Conservation (phyloP, 2,329 filamentous ascomycete species). For the Cytospora mali region DNA sequence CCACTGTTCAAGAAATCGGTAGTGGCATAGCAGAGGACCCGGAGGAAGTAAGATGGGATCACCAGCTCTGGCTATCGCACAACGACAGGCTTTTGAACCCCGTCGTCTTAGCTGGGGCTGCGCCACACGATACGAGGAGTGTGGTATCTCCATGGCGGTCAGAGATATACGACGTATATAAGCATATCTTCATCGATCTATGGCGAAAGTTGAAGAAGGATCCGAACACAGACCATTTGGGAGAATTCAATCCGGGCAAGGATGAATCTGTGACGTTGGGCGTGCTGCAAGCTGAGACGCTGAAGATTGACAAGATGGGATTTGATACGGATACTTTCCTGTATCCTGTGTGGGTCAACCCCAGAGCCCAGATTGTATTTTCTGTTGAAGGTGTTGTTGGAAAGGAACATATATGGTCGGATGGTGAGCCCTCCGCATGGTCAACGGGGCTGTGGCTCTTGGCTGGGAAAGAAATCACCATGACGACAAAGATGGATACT, state of each 20-base stretch:
- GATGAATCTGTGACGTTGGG: constrained; percentile 23
- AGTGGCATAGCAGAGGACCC: constrained; percentile 17
- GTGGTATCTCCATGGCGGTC: constrained; percentile 26
- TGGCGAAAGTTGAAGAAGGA: constrained; percentile 21
- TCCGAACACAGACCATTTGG: constrained; percentile 1
- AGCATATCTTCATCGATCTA: constrained; percentile 28
- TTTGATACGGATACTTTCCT: constrained; percentile 28
- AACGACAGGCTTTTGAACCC: constrained; percentile 23
- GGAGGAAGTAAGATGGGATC: constrained; percentile 18
- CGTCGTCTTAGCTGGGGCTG: not conserved
- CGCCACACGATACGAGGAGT: constrained; percentile 18
- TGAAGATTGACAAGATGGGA: constrained; percentile 12
- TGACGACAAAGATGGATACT: constrained; percentile 18
- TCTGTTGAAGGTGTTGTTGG: constrained; percentile 2
- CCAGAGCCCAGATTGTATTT: constrained; percentile 9
- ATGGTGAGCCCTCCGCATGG: constrained; percentile 23
- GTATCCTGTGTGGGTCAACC: constrained; percentile 24
- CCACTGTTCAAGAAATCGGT: constrained; percentile 16
- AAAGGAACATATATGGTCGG: constrained; percentile 12
- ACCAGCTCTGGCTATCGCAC: constrained; percentile 23
- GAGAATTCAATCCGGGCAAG: constrained; percentile 23
- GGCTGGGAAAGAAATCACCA: constrained; percentile 15
- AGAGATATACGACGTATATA: constrained; percentile 27
- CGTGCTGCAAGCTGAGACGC: constrained; percentile 14
- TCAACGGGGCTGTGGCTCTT: constrained; percentile 26